Evolutionary conservation across 2,329 filamentous ascomycete genomes (phyloP).

Genomic region (Bipolaris bicolor): DNA sequence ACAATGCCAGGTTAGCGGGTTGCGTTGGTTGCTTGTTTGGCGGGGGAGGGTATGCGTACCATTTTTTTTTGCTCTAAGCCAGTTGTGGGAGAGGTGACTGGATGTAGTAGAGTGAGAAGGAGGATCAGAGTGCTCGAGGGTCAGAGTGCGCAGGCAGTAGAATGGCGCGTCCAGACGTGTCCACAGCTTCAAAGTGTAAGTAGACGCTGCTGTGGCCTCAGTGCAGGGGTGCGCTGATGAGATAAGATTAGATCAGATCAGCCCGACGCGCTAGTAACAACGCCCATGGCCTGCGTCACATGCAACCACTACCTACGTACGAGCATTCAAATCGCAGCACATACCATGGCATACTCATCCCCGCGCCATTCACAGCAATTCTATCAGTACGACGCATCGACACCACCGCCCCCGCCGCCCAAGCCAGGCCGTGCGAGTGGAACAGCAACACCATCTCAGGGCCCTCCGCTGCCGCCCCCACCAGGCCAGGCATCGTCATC

Average conservation of each 20-base stretch:
- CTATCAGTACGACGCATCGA: conserved; percentile 52
- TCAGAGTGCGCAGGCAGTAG: conserved; percentile 16
- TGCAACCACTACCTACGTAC: conserved; percentile 5
- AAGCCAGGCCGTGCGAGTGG: conserved; percentile 52
- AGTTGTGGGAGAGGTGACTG: not conserved
- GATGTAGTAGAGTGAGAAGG: not conserved
- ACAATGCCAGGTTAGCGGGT: conserved; percentile 39
- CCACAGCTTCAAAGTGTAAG: conserved; percentile 33
- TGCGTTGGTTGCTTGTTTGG: conserved; percentile 27
- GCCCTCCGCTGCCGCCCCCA: conserved; percentile 55
- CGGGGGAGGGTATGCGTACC: conserved; percentile 26
- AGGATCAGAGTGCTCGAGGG: conserved; percentile 2
- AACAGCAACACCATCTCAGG: conserved; percentile 50
- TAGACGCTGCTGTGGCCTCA: conserved; percentile 40
- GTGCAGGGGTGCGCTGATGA: conserved; percentile 40
- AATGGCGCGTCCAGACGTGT: conserved; percentile 24
- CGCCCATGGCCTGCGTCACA: conserved; percentile 9
- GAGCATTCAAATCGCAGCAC: not conserved
- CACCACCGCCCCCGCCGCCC: conserved; percentile 57
- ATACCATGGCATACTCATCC: conserved; percentile 47
- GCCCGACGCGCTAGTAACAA: conserved; percentile 14
- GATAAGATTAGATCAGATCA: conserved; percentile 46
- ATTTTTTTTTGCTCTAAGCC: conserved; percentile 33
- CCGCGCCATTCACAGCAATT: conserved; percentile 47
- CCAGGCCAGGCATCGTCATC: conserved; percentile 40